These are phyloP conservation scores for Eurotiales sp. DNA, from an alignment of 2,329 filamentous ascomycete genomes.

Conservation along the genomic window DNA sequence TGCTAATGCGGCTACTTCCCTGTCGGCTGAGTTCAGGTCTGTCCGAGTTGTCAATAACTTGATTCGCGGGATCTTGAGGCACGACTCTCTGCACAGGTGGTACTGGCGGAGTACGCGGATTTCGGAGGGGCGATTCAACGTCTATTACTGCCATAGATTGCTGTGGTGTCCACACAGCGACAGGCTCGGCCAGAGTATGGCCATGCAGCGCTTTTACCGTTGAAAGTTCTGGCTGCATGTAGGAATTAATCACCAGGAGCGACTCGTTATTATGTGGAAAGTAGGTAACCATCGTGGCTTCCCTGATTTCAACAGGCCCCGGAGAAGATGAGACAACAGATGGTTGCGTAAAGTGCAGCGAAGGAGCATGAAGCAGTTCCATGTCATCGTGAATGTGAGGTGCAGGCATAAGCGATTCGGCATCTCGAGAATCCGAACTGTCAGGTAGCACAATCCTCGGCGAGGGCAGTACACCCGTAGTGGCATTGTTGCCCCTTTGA, in stretches of 20 bases:
- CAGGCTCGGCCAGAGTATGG: conserved; percentile 11
- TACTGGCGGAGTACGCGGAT: conserved; percentile 55
- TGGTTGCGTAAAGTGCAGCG: conserved; percentile 45
- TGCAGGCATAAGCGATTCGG: conserved; percentile 32
- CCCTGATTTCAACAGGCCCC: conserved; percentile 54
- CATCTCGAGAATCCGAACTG: conserved; percentile 16
- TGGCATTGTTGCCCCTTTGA: conserved; percentile 19
- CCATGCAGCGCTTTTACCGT: conserved; percentile 27
- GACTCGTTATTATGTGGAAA: conserved; percentile 63
- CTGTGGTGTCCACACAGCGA: conserved; percentile 27
- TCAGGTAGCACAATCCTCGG: conserved; percentile 20
- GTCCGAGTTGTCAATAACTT: conserved; percentile 35
- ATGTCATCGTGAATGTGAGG: conserved; percentile 35
- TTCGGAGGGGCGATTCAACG: conserved; percentile 56
- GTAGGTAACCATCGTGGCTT: conserved; percentile 58
- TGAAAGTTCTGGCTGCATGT: conserved; percentile 27
- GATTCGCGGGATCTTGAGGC: conserved; percentile 49
- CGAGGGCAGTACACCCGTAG: conserved; percentile 21
- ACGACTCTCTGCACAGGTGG: conserved; percentile 56
- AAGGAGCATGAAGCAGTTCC: conserved; percentile 44
- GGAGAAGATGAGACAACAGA: conserved; percentile 49
- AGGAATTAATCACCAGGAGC: conserved; percentile 60
- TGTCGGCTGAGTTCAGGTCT: conserved; percentile 19
- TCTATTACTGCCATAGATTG: conserved; percentile 18
- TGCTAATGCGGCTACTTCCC: conserved; percentile 20